Base-by-base conservation (phyloP, 805 yeast genomes). In the Starmerella stigmatis region DNA sequence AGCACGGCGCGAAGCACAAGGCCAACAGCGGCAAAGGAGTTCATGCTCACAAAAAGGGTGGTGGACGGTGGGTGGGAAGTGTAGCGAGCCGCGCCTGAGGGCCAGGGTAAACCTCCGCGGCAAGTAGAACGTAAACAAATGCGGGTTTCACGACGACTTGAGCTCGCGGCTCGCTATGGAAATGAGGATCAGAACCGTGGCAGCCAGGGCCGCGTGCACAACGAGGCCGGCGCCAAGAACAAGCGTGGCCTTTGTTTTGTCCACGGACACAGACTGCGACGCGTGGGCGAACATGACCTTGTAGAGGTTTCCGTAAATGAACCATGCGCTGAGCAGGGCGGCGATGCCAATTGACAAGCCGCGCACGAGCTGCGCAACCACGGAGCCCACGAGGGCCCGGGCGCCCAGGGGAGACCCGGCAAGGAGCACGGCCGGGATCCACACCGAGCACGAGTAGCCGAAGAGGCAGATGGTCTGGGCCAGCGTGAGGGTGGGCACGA, bases 391-490 rank as follows among this genome's bases (percentile, higher is more conserved):
- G 36, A 72, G 66, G 48, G 71, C 65, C 6, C 72, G 64, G 22
- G 78, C 62, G 4, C 79, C 60, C 1, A 78, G 78, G 44, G 82
- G 72, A 27, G 79, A 60, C 12, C 81, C 69, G 47, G 76, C 72
- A 25, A 79, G 57, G 1, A 79, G 59, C 0, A 88, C 79, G 19
- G 85, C 79, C 1, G 94, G 94, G n/a, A 82, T 66, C 96, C 96
- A 88, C 47, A 78, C 72, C 5, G 81, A 64, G 57, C 81, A 82
- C 16, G 94, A 74, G 64, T 89, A 88, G 2, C 96, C 94, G 63
- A 82, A 88, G 27, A 86, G 71, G 4, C 89, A 76, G 2, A 88
- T 65, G 41, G 83, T 57, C 54, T 75, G 79, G 4, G 78, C 69
- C 50, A 81, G 50, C 10, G 64, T 56, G 9, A 61, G 53, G 9